Evolutionary conservation across 2,329 filamentous ascomycete genomes (phyloP).

Genomic region (Fusarium pseudonygamai): DNA sequence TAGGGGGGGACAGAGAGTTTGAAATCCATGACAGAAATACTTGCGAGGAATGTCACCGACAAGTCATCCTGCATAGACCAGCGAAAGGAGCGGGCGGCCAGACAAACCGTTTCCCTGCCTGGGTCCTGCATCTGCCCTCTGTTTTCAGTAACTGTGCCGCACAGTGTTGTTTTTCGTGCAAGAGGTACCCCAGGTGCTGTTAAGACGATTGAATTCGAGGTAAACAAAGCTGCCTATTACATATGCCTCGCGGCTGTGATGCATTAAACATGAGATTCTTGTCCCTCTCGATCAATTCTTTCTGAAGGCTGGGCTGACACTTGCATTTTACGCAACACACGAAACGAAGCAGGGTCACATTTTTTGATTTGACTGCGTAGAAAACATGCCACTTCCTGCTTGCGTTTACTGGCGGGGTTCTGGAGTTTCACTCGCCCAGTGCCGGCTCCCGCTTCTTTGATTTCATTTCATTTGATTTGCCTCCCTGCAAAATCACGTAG

Average conservation of each 20-base stretch:
- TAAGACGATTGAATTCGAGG: background rate
- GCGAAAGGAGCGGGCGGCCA: background rate
- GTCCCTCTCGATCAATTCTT: background rate
- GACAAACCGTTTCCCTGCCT: background rate
- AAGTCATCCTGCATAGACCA: background rate
- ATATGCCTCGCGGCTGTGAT: background rate
- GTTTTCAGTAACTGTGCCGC: slow-evolving; percentile 5
- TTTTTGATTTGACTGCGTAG: background rate
- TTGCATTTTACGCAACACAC: slow-evolving; percentile 17
- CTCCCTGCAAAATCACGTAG: slow-evolving; percentile 1
- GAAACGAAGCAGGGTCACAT: background rate
- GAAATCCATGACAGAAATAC: background rate
- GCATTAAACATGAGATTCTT: background rate
- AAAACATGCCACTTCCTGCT: slow-evolving; percentile 20
- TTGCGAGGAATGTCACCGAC: background rate
- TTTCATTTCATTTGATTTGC: slow-evolving; percentile 2
- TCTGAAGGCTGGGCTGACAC: slow-evolving; percentile 20
- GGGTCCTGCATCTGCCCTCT: background rate
- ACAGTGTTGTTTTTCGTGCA: background rate
- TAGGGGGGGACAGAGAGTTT: background rate
- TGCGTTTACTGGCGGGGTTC: slow-evolving; percentile 11
- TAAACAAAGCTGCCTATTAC: background rate
- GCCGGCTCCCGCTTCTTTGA: background rate
- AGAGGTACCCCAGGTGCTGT: background rate
- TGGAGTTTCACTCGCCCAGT: background rate